Conservation (phyloP, 768 basidiomycete species). For the Lentinula raphanica region DNA sequence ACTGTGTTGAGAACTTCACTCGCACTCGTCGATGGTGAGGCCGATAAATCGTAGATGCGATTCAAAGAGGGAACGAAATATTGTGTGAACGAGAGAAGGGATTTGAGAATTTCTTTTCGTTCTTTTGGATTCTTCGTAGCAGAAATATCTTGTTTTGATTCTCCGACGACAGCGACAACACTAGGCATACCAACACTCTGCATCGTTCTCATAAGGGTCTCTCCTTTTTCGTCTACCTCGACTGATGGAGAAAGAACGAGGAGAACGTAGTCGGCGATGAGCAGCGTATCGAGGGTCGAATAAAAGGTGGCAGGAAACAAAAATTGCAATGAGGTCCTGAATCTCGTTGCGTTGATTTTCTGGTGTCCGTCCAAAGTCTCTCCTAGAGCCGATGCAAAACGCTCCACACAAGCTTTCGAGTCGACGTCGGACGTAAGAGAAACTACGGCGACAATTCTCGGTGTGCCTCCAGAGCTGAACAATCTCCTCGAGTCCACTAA, state of each 20-base stretch:
- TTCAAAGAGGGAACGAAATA: constrained; percentile 88
- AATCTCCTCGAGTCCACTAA: constrained; percentile 69
- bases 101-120: constrained; percentile 69
- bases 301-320: constrained; percentile 76
- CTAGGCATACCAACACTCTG: constrained; percentile 90
- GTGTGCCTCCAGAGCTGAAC: constrained; percentile 72
- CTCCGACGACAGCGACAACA: constrained; percentile 65
- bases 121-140: not conserved
- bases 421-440: constrained; percentile 71
- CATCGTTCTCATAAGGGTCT: constrained; percentile 78
- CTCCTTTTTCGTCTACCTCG: constrained; percentile 84
- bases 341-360: constrained; percentile 69
- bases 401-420: constrained; percentile 43
- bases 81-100: constrained; percentile 87
- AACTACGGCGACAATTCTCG: constrained; percentile 83
- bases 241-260: constrained; percentile 74
- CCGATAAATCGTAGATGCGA: constrained; percentile 69
- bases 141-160: constrained; percentile 25
- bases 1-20: constrained; percentile 70
- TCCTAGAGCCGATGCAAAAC: constrained; percentile 58
- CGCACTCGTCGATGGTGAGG: constrained; percentile 12
- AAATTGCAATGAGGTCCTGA: constrained; percentile 89
- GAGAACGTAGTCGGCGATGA: constrained; percentile 87
- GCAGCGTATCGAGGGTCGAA: constrained; percentile 75
- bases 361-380: constrained; percentile 34